Percentiles rank a stretch among this genome's conserved stretches.
Evolutionary conservation across 768 basidiomycete genomes (phyloP).

Genomic region (Sistotremastrum suecicum): DNA sequence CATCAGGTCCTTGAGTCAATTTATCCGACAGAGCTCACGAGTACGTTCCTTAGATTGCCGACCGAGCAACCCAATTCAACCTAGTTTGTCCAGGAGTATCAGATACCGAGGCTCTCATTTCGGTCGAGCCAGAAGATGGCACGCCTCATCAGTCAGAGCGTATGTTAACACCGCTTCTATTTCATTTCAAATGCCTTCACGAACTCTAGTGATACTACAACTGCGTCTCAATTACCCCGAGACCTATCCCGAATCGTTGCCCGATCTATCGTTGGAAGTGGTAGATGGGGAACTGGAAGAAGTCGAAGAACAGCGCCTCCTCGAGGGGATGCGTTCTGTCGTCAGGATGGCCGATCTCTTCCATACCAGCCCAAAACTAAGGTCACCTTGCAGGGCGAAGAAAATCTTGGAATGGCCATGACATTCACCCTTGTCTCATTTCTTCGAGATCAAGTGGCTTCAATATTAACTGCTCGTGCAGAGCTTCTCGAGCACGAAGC

Average conservation of each 20-base stretch:
- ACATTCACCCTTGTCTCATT: conserved; percentile 87
- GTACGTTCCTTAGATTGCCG: conserved; percentile 40
- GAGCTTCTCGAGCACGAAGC: conserved; percentile 46
- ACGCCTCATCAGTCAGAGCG: conserved; percentile 45
- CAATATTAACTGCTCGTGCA: conserved; percentile 43
- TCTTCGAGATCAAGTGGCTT: conserved; percentile 62
- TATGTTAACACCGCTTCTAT: conserved; percentile 19
- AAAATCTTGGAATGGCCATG: conserved; percentile 94
- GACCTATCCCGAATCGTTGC: conserved; percentile 74
- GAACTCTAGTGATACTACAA: conserved; percentile 48
- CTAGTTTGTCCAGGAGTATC: conserved; percentile 60
- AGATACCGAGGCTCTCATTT: conserved; percentile 68
- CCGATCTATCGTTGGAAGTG: conserved; percentile 51
- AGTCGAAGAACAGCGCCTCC: conserved; percentile 36
- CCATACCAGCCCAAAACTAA: background rate
- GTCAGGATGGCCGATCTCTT: conserved; percentile 23
- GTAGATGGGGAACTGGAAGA: conserved; percentile 54
- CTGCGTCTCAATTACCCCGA: conserved; percentile 67
- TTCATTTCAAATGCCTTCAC: conserved; percentile 5
- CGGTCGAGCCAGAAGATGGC: conserved; percentile 75
- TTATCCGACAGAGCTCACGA: conserved; percentile 85
- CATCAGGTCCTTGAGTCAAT: conserved; percentile 87
- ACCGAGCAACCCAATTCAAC: conserved; percentile 19
- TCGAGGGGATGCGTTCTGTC: conserved; percentile 42
- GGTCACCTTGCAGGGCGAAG: conserved; percentile 42